Evolutionary conservation across 768 basidiomycete species (phyloP), one percentile per base, ranked within the genome.

Genomic region (Boletellus ananiceps): DNA sequence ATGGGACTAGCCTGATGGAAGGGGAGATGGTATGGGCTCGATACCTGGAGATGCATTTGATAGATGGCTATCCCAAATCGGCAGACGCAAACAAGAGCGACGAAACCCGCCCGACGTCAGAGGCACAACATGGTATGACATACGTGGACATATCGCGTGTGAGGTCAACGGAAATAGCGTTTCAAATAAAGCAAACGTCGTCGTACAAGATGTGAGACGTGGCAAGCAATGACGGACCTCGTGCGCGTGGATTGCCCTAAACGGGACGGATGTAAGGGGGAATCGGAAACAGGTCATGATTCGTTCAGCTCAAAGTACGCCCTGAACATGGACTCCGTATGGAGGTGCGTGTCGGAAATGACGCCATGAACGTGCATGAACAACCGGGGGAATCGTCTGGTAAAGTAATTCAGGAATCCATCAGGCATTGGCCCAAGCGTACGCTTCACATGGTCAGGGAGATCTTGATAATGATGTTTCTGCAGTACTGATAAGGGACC

Each of bases 381-480:
- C 8, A 98, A 77, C 14, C 71, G 74, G 13, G 96, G 96, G 71
- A 87, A 98, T n/a, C 93, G 83, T 27, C 82, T 77, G 3, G 95
- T 97, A 65, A 98, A 99, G 68, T 98, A 99, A 1, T 77, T 72
- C 46, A 99, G 69, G 74, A 89, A 98, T 11, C 95, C 95, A 53
- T 87, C 85, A 0, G 96, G 96, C 77, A 98, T 86, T 12, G 87
- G 76, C 5, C 95, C 94, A 9, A 98, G 75, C 69, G 88, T 83
- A 36, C 86, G 81, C 62, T 90, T 93, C 46, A 92, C 90, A 57
- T 86, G 82, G 55, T 93, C 91, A 2, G 95, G 95, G 11, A 99
- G 71, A 69, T 99, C 96, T 70, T 97, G 95, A 63, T 95, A 96
- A 63, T 97, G 94, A 55, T 97, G 88, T 88, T 93, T 95, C 93